These are phyloP conservation scores for Chernovozyma aurita DNA, from an alignment of 1,139 yeast genomes.

Conservation along the genomic window DNA sequence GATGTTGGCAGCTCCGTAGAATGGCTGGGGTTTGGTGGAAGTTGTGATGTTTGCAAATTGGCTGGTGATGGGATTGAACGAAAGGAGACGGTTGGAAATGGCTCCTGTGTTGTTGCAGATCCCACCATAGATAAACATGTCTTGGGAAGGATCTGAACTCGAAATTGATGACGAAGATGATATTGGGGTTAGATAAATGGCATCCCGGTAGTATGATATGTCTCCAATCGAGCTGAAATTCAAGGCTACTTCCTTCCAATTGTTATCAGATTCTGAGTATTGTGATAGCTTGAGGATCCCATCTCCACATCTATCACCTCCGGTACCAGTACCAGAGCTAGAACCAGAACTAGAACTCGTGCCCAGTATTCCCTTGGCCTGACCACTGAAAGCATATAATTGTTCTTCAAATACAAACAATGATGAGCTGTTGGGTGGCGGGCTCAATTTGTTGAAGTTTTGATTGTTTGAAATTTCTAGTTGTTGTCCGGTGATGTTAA, in stretches of 20 bases:
- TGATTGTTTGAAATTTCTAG: constrained; percentile 18
- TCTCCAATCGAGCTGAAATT: constrained; percentile 14
- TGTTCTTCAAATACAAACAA: constrained; percentile 26
- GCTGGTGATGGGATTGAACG: constrained; percentile 24
- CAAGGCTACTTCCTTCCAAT: constrained; percentile 9
- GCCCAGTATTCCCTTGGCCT: neutral
- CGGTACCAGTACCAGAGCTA: neutral
- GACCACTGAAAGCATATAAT: constrained; percentile 25
- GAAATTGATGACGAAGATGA: constrained; percentile 13
- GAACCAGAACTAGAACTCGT: neutral
- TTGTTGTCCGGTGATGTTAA: constrained; percentile 29
- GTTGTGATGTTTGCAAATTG: constrained; percentile 35
- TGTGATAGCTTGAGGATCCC: constrained; percentile 1
- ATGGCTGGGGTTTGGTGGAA: constrained; percentile 40
- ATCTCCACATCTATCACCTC: constrained; percentile 2
- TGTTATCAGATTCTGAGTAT: neutral
- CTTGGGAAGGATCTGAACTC: constrained; percentile 5
- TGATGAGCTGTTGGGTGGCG: constrained; percentile 32
- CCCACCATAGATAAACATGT: constrained; percentile 40
- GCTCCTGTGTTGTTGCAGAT: constrained; percentile 14
- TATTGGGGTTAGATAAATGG: constrained; percentile 29
- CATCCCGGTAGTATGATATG: constrained; percentile 23
- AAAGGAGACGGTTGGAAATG: constrained; percentile 28
- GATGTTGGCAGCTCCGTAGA: constrained; percentile 39
- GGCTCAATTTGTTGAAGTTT: constrained; percentile 16